Conservation (phyloP, 2,329 filamentous ascomycete genomes). For the Plectosphaerella cucumerina region DNA sequence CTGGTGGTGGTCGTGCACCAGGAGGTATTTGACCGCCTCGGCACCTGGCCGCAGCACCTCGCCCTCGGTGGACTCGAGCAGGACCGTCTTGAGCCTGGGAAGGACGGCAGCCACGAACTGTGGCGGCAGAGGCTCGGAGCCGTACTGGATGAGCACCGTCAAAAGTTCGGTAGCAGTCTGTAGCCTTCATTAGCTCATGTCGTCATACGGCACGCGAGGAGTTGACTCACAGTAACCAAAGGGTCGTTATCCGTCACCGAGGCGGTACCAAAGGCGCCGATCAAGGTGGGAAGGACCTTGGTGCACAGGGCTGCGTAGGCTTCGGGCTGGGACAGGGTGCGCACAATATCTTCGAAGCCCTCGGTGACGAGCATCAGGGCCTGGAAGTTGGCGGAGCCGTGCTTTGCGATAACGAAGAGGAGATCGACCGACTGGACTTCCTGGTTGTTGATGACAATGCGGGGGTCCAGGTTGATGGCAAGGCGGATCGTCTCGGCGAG, state of each 20-base stretch:
- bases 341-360: slow-evolving; percentile 84
- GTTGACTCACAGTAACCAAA: slow-evolving; percentile 62
- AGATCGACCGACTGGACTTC: slow-evolving; percentile 73
- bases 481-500: slow-evolving; percentile 82
- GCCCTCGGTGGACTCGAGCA: slow-evolving; percentile 81
- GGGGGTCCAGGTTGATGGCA: slow-evolving; percentile 74
- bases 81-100: slow-evolving; percentile 78
- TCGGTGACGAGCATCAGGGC: slow-evolving; percentile 84
- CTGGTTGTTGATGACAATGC: slow-evolving; percentile 62
- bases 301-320: slow-evolving; percentile 75
- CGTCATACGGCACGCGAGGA: slow-evolving; percentile 13
- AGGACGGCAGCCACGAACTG: slow-evolving; percentile 83
- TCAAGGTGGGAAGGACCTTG: slow-evolving; percentile 84
- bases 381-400: slow-evolving; percentile 87
- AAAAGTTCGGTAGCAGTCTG: slow-evolving; percentile 80
- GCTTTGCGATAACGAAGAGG: slow-evolving; percentile 83
- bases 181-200: slow-evolving; percentile 8
- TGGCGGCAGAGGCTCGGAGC: slow-evolving; percentile 76
- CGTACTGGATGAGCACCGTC: slow-evolving; percentile 75
- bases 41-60: slow-evolving; percentile 85
- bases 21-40: slow-evolving; percentile 81
- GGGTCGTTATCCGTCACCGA: slow-evolving; percentile 80
- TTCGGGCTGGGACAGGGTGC: slow-evolving; percentile 60
- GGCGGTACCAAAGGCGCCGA: slow-evolving; percentile 83
- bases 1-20: slow-evolving; percentile 85